phyloP scores from a whole-genome alignment of 75 land plant species.

The Pinus tabuliformis region DNA sequence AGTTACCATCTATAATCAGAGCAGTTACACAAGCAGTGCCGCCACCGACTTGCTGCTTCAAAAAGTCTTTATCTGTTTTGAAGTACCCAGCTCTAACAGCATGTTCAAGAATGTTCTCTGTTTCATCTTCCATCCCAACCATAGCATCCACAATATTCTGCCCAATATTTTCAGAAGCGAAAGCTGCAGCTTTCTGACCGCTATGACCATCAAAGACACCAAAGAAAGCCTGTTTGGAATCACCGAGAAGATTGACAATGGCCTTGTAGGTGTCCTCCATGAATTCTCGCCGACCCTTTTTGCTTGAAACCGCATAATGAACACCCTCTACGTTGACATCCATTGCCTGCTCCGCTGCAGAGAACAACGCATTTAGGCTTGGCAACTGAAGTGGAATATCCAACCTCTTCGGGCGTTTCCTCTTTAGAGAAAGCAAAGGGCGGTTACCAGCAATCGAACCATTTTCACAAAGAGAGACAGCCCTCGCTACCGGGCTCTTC shows the following conservation, averaged over 20 bases:
- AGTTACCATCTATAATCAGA: conserved; percentile 36
- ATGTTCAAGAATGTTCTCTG: conserved; percentile 16
- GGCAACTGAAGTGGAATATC: conserved; percentile 40
- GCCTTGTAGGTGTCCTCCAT: conserved; percentile 62
- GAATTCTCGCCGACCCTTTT: conserved; percentile 56
- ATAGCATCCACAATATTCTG: conserved; percentile 40
- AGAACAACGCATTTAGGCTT: background rate
- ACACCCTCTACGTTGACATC: conserved; percentile 25
- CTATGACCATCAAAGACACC: conserved; percentile 94
- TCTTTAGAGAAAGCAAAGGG: conserved; percentile 32
- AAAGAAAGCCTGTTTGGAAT: conserved; percentile 62
- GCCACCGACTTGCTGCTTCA: conserved; percentile 28
- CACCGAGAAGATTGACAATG: conserved; percentile 30
- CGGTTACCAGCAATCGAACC: background rate
- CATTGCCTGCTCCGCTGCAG: conserved; percentile 1
- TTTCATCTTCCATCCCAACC: conserved; percentile 12
- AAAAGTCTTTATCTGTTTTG: conserved; percentile 62
- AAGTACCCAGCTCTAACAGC: conserved; percentile 61
- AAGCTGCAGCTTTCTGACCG: conserved; percentile 68
- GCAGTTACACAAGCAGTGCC: conserved; percentile 82
- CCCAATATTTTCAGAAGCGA: conserved; percentile 57
- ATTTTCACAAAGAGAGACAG: too few species aligned
- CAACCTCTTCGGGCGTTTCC: conserved; percentile 72
- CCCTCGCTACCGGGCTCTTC: background rate
- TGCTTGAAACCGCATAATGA: conserved; percentile 46